These are phyloP conservation scores for Neltuma alba DNA, from an alignment of 306 rosid species.

Conservation along the genomic window DNA sequence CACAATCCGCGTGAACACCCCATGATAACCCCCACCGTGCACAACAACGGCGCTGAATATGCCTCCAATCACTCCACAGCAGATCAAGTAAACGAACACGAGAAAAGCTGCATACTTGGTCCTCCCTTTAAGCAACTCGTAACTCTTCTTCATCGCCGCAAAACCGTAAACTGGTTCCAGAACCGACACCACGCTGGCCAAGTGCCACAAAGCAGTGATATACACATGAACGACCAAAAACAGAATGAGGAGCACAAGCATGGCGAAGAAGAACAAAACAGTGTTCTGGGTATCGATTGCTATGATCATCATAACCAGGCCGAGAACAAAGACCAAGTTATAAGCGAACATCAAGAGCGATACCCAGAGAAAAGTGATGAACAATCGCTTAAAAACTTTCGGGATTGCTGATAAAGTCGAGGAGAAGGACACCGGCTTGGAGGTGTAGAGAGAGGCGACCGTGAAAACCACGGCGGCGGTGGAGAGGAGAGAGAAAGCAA, in stretches of 20 bases:
- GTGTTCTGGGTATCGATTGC: conserved; percentile 62
- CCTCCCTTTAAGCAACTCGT: conserved; percentile 68
- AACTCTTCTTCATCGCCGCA: conserved; percentile 70
- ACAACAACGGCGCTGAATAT: conserved; percentile 77
- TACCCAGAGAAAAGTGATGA: conserved; percentile 84
- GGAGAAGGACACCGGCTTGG: conserved; percentile 78
- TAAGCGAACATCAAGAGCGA: conserved; percentile 71
- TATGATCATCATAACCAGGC: conserved; percentile 48
- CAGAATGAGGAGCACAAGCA: conserved; percentile 36
- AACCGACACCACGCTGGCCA: conserved; percentile 75
- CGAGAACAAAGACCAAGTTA: conserved; percentile 55
- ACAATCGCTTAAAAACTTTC: conserved; percentile 77
- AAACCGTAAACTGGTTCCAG: conserved; percentile 65
- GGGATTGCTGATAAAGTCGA: conserved; percentile 83
- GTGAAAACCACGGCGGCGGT: conserved; percentile 96
- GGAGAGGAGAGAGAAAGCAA: conserved; percentile 92
- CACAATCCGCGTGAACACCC: conserved; percentile 68
- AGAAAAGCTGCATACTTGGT: conserved; percentile 55
- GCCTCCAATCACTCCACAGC: conserved; percentile 54
- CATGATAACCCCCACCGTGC: conserved; percentile 64
- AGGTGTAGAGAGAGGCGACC: conserved; percentile 87
- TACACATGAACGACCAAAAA: conserved; percentile 61
- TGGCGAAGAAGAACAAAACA: conserved; percentile 40
- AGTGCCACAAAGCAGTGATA: conserved; percentile 71
- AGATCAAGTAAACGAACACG: conserved; percentile 58